Evolutionary conservation across 345 rosid species (phyloP), one percentile per base, ranked within the genome.

Genomic region (Populus tremula): DNA sequence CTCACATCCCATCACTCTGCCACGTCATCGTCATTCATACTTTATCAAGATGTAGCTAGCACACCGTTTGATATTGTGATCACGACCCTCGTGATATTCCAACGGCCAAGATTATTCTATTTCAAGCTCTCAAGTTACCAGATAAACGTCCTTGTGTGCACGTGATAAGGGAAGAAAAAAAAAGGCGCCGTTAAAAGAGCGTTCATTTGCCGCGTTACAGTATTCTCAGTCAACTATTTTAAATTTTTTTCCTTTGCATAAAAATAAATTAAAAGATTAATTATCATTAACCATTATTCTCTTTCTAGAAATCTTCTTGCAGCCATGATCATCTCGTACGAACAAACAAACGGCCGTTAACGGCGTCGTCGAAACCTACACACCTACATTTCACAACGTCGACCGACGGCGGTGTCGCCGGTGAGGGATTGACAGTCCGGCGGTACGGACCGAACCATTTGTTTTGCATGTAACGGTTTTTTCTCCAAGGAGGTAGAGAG

Each of bases 401-500:
- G 39, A 81, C 86, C 70, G 75, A 14, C 5, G 64, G 70, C 69
- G 89, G 23, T 17, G 85, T 80, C n/a, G 73, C 70, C 45, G 78
- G 50, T 36, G 33, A 43, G 17, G 83, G 84, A 70, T 85, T 93
- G 7, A 69, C 23, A 35, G 91, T 91, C 65, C 99, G 88, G 49
- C 88, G 86, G 84, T 90, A 90, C 5, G 94, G 85, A 21, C 90
- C 96, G 36, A 92, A 77, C 99, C 99, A 95, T 82, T 92, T 93
- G 78, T 87, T 91, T 70, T 89, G 94, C 97, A 93, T 91, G 86
- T 91, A 91, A 29, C 97, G 91, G 77, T 92, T 89, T 75, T 95
- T 95, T 61, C 97, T 86, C 99, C 99, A 94, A 3, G 99, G 99
- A 33, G 99, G 96, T 41, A 93, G 76, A 13, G 90, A 83, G 8